These are phyloP conservation scores for Fraxinus sp. DNA, from an alignment of 305 asterid genomes.

Conservation along the genomic window DNA sequence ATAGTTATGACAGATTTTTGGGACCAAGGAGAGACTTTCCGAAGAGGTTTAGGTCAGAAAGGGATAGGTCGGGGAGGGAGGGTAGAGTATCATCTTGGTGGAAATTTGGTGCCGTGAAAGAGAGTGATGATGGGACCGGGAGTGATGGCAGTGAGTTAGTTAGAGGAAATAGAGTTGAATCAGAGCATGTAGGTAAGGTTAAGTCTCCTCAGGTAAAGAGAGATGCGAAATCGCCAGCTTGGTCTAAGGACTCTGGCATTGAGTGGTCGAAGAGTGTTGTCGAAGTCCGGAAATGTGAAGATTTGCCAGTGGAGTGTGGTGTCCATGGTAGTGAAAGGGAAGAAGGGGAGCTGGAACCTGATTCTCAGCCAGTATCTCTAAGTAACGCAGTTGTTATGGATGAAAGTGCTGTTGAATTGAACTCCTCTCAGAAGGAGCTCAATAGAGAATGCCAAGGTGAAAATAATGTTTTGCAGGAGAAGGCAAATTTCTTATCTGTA, in stretches of 20 bases:
- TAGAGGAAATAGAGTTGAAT: slow-evolving; percentile 53
- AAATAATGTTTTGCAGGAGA: slow-evolving; percentile 30
- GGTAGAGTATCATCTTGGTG: slow-evolving; percentile 85
- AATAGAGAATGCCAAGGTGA: slow-evolving; percentile 26
- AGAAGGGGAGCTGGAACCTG: slow-evolving; percentile 97
- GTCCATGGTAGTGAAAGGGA: slow-evolving; percentile 78
- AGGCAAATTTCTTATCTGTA: slow-evolving; percentile 22
- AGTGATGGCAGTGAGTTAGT: slow-evolving; percentile 52
- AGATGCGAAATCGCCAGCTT: slow-evolving; percentile 81
- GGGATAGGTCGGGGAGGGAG: slow-evolving; percentile 85
- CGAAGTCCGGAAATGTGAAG: slow-evolving; percentile 66
- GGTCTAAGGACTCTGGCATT: slow-evolving; percentile 94
- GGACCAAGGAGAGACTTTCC: slow-evolving; percentile 88
- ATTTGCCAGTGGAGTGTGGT: slow-evolving; percentile 56
- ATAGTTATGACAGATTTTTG: slow-evolving; percentile 82
- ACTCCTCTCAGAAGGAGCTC: slow-evolving; percentile 38
- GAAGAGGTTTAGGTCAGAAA: slow-evolving; percentile 91
- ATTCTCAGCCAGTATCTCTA: slow-evolving; percentile 53
- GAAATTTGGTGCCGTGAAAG: slow-evolving; percentile 69
- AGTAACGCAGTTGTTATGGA: slow-evolving; percentile 41
- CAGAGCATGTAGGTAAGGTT: slow-evolving; percentile 59
- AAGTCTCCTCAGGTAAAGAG: slow-evolving; percentile 65
- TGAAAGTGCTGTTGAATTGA: slow-evolving; percentile 36
- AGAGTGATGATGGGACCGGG: slow-evolving; percentile 64
- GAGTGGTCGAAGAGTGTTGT: slow-evolving; percentile 75